Evolutionary conservation across 1,139 yeast species (phyloP).

Genomic region (Citeromyces siamensis): DNA sequence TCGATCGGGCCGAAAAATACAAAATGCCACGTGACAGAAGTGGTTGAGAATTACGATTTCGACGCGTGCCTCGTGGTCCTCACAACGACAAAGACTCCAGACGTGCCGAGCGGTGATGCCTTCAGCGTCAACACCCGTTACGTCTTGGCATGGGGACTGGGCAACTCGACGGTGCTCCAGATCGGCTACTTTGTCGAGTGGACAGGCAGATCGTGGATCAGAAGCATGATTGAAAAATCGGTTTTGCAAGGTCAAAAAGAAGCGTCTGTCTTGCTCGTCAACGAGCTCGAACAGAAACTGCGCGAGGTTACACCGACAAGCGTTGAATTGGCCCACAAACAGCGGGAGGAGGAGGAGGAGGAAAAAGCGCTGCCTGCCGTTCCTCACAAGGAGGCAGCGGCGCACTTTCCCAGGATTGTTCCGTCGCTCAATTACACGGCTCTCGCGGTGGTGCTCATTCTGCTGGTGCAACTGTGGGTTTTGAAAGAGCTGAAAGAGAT

Average conservation of each 20-base stretch:
- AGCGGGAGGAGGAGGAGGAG: neutral
- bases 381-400: neutral
- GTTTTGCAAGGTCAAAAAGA: constrained; percentile 34
- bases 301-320: constrained; percentile 3
- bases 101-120: constrained; percentile 47
- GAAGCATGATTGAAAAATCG: constrained; percentile 38
- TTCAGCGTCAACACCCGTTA: constrained; percentile 39
- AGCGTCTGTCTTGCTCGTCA: constrained; percentile 14
- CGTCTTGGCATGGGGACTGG: constrained; percentile 32
- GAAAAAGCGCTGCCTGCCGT: neutral
- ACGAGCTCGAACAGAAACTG: constrained; percentile 9
- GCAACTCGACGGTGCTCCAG: constrained; percentile 26
- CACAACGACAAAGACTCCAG: constrained; percentile 36
- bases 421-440: neutral
- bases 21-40: constrained; percentile 34
- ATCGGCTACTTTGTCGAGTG: constrained; percentile 36
- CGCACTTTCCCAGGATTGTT: neutral
- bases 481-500: constrained; percentile 2
- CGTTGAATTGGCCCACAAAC: neutral
- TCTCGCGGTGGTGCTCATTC: constrained; percentile 1
- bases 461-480: constrained; percentile 3
- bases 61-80: constrained; percentile 24
- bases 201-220: constrained; percentile 48
- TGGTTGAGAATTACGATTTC: constrained; percentile 27
- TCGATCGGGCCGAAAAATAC: constrained; percentile 50